Evolutionary conservation across 2,329 filamentous ascomycete species (phyloP).

Genomic region (Claviceps citrina): DNA sequence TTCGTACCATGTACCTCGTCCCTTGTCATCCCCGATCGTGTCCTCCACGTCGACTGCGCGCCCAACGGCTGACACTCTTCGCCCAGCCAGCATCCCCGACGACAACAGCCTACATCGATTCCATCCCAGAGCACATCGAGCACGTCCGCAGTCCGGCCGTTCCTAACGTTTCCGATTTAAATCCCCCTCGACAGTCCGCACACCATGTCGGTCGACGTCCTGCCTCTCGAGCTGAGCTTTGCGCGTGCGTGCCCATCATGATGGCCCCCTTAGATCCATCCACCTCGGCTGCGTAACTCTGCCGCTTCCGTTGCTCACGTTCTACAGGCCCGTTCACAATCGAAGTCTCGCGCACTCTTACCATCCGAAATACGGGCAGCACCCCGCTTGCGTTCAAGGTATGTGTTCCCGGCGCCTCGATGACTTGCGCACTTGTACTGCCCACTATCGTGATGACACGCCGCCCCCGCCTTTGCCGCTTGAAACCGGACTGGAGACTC

Average conservation of each 20-base stretch:
- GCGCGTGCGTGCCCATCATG: slow-evolving; percentile 49
- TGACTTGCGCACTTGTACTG: neutral
- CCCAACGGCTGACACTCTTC: neutral
- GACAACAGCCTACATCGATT: neutral
- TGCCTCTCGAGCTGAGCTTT: slow-evolving; percentile 84
- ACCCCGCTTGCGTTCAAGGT: slow-evolving; percentile 57
- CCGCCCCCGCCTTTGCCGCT: neutral
- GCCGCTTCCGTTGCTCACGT: slow-evolving; percentile 7
- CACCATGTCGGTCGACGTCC: slow-evolving; percentile 88
- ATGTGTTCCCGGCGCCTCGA: slow-evolving; percentile 17
- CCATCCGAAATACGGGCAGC: slow-evolving; percentile 47
- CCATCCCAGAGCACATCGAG: neutral
- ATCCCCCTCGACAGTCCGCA: slow-evolving; percentile 1
- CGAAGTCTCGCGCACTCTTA: slow-evolving; percentile 49
- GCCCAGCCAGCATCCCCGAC: neutral
- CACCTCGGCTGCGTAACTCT: neutral
- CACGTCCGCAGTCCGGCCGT: neutral
- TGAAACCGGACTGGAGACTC: neutral
- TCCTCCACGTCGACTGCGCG: slow-evolving; percentile 3
- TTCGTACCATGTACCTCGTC: too few species aligned
- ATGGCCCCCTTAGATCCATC: neutral
- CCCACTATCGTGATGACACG: neutral
- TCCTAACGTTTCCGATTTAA: neutral
- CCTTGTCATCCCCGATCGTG: too few species aligned
- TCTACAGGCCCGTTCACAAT: slow-evolving; percentile 47